Conservation (phyloP, 1,139 yeast species). For the Lodderomyces jiufengensis region DNA sequence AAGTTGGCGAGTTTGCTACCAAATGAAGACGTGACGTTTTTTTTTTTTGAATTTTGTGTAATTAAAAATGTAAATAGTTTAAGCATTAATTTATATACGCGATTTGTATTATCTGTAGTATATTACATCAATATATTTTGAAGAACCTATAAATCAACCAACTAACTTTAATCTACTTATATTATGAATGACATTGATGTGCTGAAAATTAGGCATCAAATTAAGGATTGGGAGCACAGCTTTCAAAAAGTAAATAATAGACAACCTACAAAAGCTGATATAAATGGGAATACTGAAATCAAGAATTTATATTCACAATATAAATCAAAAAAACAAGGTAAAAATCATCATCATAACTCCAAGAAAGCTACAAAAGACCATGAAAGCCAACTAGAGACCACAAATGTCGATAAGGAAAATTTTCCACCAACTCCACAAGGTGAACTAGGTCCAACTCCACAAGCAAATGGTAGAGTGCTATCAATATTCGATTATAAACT, state of each 20-base stretch:
- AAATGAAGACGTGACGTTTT: too few species aligned
- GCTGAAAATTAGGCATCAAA: conserved; percentile 33
- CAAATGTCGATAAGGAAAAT: not conserved
- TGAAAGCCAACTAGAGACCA: not conserved
- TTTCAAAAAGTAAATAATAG: conserved; percentile 42
- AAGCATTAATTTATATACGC: too few species aligned
- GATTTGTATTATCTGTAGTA: too few species aligned
- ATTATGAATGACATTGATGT: conserved; percentile 1
- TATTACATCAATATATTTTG: too few species aligned
- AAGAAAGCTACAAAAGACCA: conserved; percentile 12
- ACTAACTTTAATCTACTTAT: too few species aligned
- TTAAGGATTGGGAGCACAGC: conserved; percentile 62
- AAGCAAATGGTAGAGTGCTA: conserved; percentile 62
- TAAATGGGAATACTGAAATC: conserved; percentile 45
- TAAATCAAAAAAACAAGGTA: conserved; percentile 10
- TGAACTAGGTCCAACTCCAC: conserved; percentile 76
- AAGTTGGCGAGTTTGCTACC: conserved; percentile 11
- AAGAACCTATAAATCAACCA: too few species aligned
- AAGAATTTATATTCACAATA: conserved; percentile 31
- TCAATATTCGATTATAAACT: conserved; percentile 57
- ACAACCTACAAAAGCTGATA: conserved; percentile 53
- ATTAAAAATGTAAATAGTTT: not conserved
- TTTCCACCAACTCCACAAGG: conserved; percentile 6
- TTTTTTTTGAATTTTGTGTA: not conserved
- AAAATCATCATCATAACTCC: conserved; percentile 6